Evolutionary conservation across 371 early-diverging fungal species (phyloP), one percentile per base, ranked within the genome.

Genomic region (Mortierella sp.): DNA sequence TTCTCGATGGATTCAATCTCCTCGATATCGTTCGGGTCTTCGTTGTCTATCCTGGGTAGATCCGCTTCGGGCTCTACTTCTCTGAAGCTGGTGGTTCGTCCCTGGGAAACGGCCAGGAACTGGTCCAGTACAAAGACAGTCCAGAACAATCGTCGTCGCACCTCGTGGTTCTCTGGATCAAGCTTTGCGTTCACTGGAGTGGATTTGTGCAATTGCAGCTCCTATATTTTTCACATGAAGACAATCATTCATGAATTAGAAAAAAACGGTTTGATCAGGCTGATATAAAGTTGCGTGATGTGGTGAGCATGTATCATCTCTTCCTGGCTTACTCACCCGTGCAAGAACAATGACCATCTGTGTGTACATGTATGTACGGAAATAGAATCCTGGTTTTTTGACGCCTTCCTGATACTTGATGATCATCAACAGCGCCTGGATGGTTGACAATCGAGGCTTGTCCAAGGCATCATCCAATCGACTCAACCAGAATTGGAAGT

Each of bases 241-340:
- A 10, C 10, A 26, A 48, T 48, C 12, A 26, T 6, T 23, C 49
- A 34, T 10, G 10, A 4, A 10, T 34, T 34, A 34, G n/a, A n/a
- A n/a, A n/a, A n/a, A n/a, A n/a, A n/a, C n/a, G n/a, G n/a, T n/a
- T n/a, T n/a, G n/a, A n/a, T n/a, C n/a, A n/a, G n/a, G n/a, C n/a
- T n/a, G n/a, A n/a, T n/a, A 34, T 34, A 34, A 34, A 34, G 34
- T 34, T 34, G 34, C 4, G 10, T 34, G 34, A 4, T 10, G 10
- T 10, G 4, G 34, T 34, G 34, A 34, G 34, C 34, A 10, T 34
- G 34, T 7, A 34, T 34, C 21, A 34, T 81, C 71, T 83, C 83
- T 82, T 45, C 78, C 63, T 1, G 71, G 61, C 81, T 83, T 83
- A 83, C 43, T 62, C 79, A 58, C 89, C 85, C 53, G 82, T 59